Evolutionary conservation across 2,329 filamentous ascomycete species (phyloP).

Genomic region (Hymenoscyphus linearis): DNA sequence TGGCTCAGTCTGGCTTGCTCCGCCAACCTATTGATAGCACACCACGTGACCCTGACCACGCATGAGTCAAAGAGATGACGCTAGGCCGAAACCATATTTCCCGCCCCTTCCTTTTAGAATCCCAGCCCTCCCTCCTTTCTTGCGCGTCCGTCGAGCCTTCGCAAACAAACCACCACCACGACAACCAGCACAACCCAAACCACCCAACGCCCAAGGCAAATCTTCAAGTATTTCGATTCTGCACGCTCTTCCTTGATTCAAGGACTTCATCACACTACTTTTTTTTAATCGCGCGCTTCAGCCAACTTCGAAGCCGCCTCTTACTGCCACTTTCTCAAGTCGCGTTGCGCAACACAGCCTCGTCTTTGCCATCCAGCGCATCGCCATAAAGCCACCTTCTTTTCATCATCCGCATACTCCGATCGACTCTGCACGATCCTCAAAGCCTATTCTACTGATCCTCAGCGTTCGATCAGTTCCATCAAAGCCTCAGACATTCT

Average conservation of each 20-base stretch:
- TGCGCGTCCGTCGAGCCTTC: slow-evolving; percentile 3
- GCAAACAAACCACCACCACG: slow-evolving; percentile 1
- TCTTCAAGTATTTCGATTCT: slow-evolving; percentile 19
- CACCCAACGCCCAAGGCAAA: slow-evolving; percentile 5
- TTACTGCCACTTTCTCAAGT: slow-evolving; percentile 23
- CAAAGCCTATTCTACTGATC: slow-evolving; percentile 27
- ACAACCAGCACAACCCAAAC: slow-evolving; percentile 8
- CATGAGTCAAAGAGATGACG: slow-evolving; percentile 3
- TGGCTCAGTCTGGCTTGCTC: too few species aligned
- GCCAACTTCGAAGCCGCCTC: slow-evolving; percentile 27
- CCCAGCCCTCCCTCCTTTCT: neutral
- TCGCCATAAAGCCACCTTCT: slow-evolving; percentile 24
- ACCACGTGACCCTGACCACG: neutral
- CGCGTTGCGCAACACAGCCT: slow-evolving; percentile 26
- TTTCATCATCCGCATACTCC: slow-evolving; percentile 20
- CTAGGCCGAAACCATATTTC: neutral
- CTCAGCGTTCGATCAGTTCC: slow-evolving; percentile 14
- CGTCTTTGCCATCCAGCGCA: slow-evolving; percentile 21
- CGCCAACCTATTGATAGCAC: neutral
- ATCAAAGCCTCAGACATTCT: neutral
- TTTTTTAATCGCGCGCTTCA: slow-evolving; percentile 18
- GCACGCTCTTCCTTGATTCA: slow-evolving; percentile 12
- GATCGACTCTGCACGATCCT: slow-evolving; percentile 18
- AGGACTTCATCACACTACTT: slow-evolving; percentile 5
- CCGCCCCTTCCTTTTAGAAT: slow-evolving; percentile 2